These are phyloP conservation scores for Geoglossum glabrum DNA, from an alignment of 495 filamentous ascomycete species.

Conservation along the genomic window DNA sequence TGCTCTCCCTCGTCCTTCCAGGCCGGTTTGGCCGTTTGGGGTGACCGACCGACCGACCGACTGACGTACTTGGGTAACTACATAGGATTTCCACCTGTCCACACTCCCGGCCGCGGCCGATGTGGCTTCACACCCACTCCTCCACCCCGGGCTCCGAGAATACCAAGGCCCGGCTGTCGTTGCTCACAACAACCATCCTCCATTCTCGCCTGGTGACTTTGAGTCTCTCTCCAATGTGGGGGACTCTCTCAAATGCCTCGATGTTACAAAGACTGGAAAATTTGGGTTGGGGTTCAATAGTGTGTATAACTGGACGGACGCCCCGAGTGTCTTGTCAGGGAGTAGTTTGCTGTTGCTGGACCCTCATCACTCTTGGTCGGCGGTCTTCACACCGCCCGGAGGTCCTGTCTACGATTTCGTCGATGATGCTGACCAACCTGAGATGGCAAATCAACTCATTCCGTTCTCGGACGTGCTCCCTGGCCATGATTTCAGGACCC, in stretches of 20 bases:
- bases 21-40: no score
- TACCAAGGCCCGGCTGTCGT: constrained; percentile 34
- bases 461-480: constrained; percentile 14
- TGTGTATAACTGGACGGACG: constrained; percentile 36
- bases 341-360: constrained; percentile 21
- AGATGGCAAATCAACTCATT: constrained; percentile 20
- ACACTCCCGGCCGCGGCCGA: background rate
- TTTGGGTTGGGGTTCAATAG: constrained; percentile 98
- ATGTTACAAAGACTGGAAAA: constrained; percentile 94
- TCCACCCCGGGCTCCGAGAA: constrained; percentile 15
- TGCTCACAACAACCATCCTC: constrained; percentile 72
- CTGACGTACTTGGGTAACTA: no score
- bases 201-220: constrained; percentile 72
- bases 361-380: constrained; percentile 23
- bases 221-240: constrained; percentile 23
- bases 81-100: background rate
- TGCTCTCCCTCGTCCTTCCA: background rate
- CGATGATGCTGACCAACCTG: constrained; percentile 7
- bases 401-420: constrained; percentile 23
- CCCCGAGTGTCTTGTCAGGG: constrained; percentile 22
- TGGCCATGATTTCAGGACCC: constrained; percentile 1
- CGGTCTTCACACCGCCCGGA: constrained; percentile 10
- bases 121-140: constrained; percentile 15
- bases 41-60: no score
- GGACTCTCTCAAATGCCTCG: constrained; percentile 77